phyloP scores from a whole-genome alignment of 192 early-diverging fungal genomes.

The Geranomyces variabilis region DNA sequence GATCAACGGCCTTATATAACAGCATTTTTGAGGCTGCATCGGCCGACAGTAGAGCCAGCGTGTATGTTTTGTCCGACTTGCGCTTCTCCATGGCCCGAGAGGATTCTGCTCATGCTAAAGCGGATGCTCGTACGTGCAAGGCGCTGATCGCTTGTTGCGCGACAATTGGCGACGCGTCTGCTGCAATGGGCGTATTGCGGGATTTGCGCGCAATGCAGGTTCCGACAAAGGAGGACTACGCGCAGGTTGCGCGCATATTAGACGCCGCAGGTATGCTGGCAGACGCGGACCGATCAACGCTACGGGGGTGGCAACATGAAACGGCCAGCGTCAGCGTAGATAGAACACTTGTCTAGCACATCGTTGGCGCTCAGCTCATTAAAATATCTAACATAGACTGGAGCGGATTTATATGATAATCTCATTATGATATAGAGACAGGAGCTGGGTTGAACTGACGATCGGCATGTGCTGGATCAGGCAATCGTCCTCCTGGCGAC shows the following conservation, averaged over 20 bases:
- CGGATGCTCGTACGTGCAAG: conserved; percentile 10
- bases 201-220: background rate
- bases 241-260: background rate
- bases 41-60: background rate
- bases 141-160: conserved; percentile 13
- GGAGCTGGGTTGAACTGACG: no score
- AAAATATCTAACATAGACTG: no score
- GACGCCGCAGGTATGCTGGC: background rate
- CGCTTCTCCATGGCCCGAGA: conserved; percentile 20
- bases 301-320: no score
- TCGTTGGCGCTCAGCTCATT: no score
- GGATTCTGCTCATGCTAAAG: background rate
- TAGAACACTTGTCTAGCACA: no score
- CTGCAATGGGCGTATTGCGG: conserved; percentile 10
- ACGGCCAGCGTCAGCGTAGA: no score
- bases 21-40: background rate
- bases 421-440: no score
- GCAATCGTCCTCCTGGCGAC: no score
- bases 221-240: background rate
- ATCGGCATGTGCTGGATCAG: no score
- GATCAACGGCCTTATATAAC: conserved; percentile 10
- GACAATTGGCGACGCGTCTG: background rate
- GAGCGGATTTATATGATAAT: no score
- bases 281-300: background rate
- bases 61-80: conserved; percentile 19